Conservation (phyloP, 2,329 filamentous ascomycete species). For the Clonostachys rosea region DNA sequence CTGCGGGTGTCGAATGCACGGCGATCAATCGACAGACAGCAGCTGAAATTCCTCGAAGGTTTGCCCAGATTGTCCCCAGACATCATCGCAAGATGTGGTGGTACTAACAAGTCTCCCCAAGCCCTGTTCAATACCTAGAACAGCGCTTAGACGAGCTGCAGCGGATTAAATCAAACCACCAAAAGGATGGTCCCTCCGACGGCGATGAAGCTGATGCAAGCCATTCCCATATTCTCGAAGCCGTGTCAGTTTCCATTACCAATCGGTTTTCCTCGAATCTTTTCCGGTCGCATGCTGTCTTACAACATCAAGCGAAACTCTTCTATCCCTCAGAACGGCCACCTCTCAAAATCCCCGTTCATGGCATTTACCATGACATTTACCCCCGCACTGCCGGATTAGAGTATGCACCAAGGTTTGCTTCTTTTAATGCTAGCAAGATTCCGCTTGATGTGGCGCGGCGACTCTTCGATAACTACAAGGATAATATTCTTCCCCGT, state of each 20-base stretch:
- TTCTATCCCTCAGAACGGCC: constrained; percentile 12
- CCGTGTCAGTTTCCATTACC: not conserved
- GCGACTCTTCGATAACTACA: constrained; percentile 10
- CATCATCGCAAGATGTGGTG: not conserved
- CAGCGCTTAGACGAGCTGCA: not conserved
- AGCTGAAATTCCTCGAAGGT: constrained; percentile 7
- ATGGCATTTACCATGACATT: constrained; percentile 8
- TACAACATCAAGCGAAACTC: constrained; percentile 8
- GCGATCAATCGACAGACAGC: constrained; percentile 8
- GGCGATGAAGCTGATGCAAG: not conserved
- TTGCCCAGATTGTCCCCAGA: not conserved
- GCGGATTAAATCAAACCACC: not conserved
- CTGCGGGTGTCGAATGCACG: constrained; percentile 4
- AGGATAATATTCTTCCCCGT: constrained; percentile 8
- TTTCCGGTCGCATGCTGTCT: not conserved
- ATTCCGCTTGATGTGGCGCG: constrained; percentile 9
- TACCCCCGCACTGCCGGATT: constrained; percentile 3
- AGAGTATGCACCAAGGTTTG: constrained; percentile 2
- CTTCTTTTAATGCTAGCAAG: constrained; percentile 3
- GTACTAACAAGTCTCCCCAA: not conserved
- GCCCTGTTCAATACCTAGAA: not conserved
- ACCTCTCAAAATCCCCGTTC: constrained; percentile 11
- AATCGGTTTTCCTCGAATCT: not conserved
- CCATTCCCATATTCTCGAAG: not conserved
- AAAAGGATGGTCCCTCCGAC: not conserved